Evolutionary conservation across 2,329 filamentous ascomycete genomes (phyloP), one percentile per base, ranked within the genome.

Genomic region (Aspergillus sp.): DNA sequence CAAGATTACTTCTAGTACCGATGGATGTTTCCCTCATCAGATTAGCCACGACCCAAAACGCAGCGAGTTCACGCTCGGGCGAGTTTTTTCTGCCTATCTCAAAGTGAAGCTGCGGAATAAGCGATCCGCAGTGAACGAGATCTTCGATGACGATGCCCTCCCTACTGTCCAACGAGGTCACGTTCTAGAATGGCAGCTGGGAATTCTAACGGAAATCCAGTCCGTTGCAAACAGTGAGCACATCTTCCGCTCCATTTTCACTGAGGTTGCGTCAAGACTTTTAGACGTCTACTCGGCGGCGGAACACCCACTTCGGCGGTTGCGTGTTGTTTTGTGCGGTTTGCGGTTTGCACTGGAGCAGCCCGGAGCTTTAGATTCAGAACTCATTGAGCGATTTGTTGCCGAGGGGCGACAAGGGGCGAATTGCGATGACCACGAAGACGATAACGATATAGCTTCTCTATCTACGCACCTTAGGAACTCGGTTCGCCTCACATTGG

Each of bases 151-250:
- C 39, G 58, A 62, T 12, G 47, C 60, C 4, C 59, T 76, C 22
- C 56, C 63, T 3, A n/a, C 59, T 3, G 57, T 66, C 18, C 55
- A 67, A 49, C 64, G 73, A 55, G 72, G 68, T 5, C 59, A 69
- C 20, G 57, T 74, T 26, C 59, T 75, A 22, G 73, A 78, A 59
- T 76, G 72, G 69, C 74, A 78, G 56, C 59, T 74, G 60, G 60
- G 66, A 4, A 63, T 76, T 13, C 58, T 77, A 17, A 64, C 68
- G 20, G 74, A 76, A 11, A 52, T 70, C 13, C 62, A 71, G 34
- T 36, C 58, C 15, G 63, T 67, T 32, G 63, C 65, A 18, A 58
- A 66, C 11, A 69, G 60, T 22, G 68, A 71, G 48, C 67, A 70
- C 15, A 58, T 58, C 15, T 73, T 72, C 13, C 66, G 66, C 7